Evolutionary conservation across 371 early-diverging fungal species (phyloP), one percentile per base, ranked within the genome.

Genomic region (Thermomucor indicae-seudaticae): DNA sequence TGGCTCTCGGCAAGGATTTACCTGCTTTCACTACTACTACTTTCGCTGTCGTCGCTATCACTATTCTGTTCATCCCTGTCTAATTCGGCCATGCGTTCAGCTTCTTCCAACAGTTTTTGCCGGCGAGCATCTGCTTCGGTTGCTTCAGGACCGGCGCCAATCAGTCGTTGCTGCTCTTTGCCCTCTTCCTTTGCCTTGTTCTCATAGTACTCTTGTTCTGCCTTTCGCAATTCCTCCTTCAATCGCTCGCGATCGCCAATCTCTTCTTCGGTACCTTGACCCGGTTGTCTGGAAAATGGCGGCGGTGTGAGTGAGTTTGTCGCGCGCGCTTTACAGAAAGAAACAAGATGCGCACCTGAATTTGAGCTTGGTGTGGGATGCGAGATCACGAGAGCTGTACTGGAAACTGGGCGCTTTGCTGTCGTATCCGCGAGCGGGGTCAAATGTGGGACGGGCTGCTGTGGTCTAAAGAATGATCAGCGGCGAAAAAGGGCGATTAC

Each of bases 331-430:
- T 2, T n/a, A 29, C 14, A n/a, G 25, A n/a, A 32, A 50, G 22
- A 35, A 19, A 39, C 4, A 6, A n/a, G 2, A 40, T 17, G 31
- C 29, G 34, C 51, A 79, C 84, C 91, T 78, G 62, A 81, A 80
- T 67, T 97, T 97, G 53, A 97, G 84, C 54, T 87, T 88, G 17
- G 91, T 93, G 57, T 96, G 94, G 12, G 89, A 75, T 20, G 89
- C 83, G 32, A 93, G 74, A 68, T 91, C 95, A 51, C 89, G 83
- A 47, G 88, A 75, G 43, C 88, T 82, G 41, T 81, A 74, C 57
- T 87, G 84, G 46, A 81, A 78, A 31, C 88, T 80, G 4, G 94
- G 89, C 29, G 90, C 92, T 51, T 78, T 78, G 44, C 75, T 83
- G 29, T 80, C 85, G 50, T 82, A 81, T 43, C 90, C 91, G 52